phyloP scores from a whole-genome alignment of 169 alveolate species.

The Eimeria tenella region DNA sequence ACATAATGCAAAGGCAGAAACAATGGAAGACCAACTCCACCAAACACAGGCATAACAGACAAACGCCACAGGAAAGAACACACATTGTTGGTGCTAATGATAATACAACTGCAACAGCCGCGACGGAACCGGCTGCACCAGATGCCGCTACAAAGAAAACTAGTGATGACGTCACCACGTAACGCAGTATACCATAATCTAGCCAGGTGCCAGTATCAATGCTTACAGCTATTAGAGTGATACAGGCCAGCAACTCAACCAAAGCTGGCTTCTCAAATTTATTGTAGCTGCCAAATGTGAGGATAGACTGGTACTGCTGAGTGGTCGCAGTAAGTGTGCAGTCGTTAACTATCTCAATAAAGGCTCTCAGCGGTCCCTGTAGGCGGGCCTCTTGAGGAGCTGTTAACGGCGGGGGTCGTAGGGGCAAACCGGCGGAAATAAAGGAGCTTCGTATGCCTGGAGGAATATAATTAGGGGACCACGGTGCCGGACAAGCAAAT shows the following conservation, averaged over 20 bases:
- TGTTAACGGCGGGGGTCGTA: conserved; percentile 20
- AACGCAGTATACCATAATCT: no score
- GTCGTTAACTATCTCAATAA: conserved; percentile 14
- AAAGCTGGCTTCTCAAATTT: conserved; percentile 43
- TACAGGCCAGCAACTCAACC: conserved; percentile 52
- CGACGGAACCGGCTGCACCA: no score
- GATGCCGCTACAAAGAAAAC: no score
- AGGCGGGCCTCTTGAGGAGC: background rate
- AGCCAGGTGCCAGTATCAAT: no score
- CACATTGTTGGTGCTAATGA: background rate
- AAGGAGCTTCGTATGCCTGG: conserved; percentile 45
- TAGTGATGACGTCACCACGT: no score
- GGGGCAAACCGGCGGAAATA: conserved; percentile 56
- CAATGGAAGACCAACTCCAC: background rate
- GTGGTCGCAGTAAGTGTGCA: conserved; percentile 23
- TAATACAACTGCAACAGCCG: no score
- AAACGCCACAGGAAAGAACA: background rate
- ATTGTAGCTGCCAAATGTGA: conserved; percentile 43
- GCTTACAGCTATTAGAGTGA: conserved; percentile 37
- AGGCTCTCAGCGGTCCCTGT: background rate
- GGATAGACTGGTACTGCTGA: conserved; percentile 23
- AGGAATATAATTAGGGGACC: conserved; percentile 48
- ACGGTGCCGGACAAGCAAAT: conserved; percentile 62
- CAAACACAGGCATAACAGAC: background rate
- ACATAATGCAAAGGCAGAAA: background rate